Evolutionary conservation across 441 rosid species (phyloP), one percentile per base, ranked within the genome.

Genomic region (Arabidopsis lyrata): DNA sequence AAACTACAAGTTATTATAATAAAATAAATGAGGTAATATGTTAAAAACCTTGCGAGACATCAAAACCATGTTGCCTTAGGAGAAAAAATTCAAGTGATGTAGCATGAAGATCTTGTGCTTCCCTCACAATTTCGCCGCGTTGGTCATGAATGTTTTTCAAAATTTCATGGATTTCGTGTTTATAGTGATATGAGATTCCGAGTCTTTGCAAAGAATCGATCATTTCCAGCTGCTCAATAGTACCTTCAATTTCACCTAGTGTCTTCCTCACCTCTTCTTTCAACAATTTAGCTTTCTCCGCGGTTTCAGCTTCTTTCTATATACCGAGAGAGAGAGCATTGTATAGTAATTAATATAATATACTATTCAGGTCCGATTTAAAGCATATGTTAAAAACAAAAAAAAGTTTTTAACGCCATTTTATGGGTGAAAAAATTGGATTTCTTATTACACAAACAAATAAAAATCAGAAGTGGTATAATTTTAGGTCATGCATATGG

Each of bases 141-240:
- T 53, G 38, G 16, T 67, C 63, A 15, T 68, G 52, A 55, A 55
- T 55, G 0, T 16, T 31, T 57, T 45, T 57, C 55, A 69, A 57
- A 44, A 44, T 56, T 32, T 57, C 8, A 44, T 69, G 45, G 24
- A 80, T 81, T 66, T 84, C 82, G 2, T 72, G 41, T 15, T 80
- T 72, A 52, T 62, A 82, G 16, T 77, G 82, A 50, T 77, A 69
- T 9, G 79, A 72, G 13, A 81, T 5, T 20, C 85, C 87, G n/a
- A 84, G 82, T 55, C 83, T 70, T 32, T 82, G 72, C 35, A 84
- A 32, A 16, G 50, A 22, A 39, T 81, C 83, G 39, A 83, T 62
- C 4, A 81, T 57, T 16, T 80, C 85, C 3, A 77, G 70, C 18
- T 53, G 72, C 16, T 72, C 62, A 6, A 65, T 5, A 2, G 32